phyloP scores from a whole-genome alignment of 2,329 filamentous ascomycete genomes.

The Lasiodiplodia theobromae region DNA sequence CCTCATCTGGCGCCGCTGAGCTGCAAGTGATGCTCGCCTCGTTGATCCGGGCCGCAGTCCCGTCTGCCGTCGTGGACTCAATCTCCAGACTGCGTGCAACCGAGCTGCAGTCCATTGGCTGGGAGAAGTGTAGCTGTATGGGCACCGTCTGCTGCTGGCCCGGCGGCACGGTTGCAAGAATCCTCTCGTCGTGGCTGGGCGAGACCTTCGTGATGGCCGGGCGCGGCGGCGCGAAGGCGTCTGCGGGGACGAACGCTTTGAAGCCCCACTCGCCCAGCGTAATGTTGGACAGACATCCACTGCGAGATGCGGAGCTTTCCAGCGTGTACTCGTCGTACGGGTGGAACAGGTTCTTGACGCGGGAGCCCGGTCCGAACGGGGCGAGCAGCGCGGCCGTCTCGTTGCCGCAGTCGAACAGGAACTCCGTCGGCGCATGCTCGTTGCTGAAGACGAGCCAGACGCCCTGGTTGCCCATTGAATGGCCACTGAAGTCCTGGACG shows the following conservation, averaged over 20 bases:
- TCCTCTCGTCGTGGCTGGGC: conserved; percentile 64
- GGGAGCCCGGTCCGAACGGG: conserved; percentile 61
- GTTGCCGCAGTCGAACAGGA: conserved; percentile 64
- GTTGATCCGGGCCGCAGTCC: conserved; percentile 30
- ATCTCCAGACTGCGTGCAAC: conserved; percentile 59
- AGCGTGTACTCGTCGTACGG: conserved; percentile 65
- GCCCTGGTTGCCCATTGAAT: conserved; percentile 52
- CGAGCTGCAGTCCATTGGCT: conserved; percentile 65
- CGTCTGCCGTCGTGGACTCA: conserved; percentile 60
- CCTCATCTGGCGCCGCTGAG: conserved; percentile 55
- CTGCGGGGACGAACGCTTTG: conserved; percentile 65
- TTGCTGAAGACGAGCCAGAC: conserved; percentile 64
- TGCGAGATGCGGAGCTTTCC: conserved; percentile 42
- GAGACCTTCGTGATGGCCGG: conserved; percentile 67
- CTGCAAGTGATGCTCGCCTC: not conserved
- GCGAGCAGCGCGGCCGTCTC: conserved; percentile 59
- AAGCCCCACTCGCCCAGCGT: conserved; percentile 64
- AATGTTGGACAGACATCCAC: conserved; percentile 64
- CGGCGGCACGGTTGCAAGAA: conserved; percentile 5
- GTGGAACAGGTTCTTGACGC: conserved; percentile 69
- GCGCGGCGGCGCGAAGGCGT: conserved; percentile 57
- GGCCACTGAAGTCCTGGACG: conserved; percentile 58
- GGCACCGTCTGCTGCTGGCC: conserved; percentile 30
- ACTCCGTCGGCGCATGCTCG: conserved; percentile 56
- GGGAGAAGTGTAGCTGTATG: conserved; percentile 65